Evolutionary conservation across 2,329 filamentous ascomycete genomes (phyloP), one percentile per base, ranked within the genome.

Genomic region (Myriosclerotinia scirpicola): DNA sequence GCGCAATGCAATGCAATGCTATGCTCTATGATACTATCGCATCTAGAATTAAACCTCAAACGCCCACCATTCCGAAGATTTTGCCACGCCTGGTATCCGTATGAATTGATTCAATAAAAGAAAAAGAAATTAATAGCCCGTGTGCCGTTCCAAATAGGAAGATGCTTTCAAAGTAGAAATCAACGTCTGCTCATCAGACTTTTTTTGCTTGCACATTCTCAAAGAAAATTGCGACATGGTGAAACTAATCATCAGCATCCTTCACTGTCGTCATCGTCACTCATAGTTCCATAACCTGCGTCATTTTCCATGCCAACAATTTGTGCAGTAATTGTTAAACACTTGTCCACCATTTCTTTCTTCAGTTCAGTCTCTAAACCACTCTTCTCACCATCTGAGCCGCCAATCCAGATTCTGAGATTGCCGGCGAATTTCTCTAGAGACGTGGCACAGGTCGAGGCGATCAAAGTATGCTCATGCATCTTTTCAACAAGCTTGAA

Each of bases 221-320:
- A 9, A 17, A 17, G 56, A 22, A 20, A 60, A 12, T 60, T 38
- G 30, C 20, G 9, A 60, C 14, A 38, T 26, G 17, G 22, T 20
- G 30, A 38, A 48, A 46, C 46, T 22, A 26, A 61, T 61, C 34
- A 61, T 73, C 66, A 74, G 69, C 74, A 76, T 62, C 72, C 74
- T 44, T 73, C 75, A 34, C 68, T 70, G 30, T 42, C 59, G 40
- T 26, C 74, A 36, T 71, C 71, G 34, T 85, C 84, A 67, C 80
- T 83, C 80, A 85, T 83, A 69, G 81, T 87, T 58, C 81, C 85
- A 74, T 88, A 88, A 9, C 86, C 86, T 1, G 83, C 79, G 71
- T 88, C 86, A 54, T 67, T 85, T 82, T 86, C 83, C 82, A 88
- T 87, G 11, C 86, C 85, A 9, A 87, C 81, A 48, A 85, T 78